Conservation (phyloP, 2,329 filamentous ascomycete genomes). For the Phaeosphaeriaceae sp. region DNA sequence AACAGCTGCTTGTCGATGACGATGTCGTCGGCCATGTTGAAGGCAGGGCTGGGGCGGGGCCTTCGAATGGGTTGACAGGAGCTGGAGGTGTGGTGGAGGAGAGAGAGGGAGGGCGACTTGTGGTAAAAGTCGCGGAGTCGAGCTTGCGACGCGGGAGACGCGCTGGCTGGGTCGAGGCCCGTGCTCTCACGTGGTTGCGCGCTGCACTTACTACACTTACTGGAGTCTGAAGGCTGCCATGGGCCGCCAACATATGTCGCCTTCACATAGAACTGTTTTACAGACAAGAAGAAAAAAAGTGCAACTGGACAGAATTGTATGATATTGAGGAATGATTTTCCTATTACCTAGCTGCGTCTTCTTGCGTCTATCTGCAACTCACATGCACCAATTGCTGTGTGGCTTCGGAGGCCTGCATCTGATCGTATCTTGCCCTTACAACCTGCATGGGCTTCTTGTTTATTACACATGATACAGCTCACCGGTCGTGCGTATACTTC, state of each 20-base stretch:
- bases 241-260: background rate
- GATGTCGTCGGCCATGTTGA: constrained; percentile 72
- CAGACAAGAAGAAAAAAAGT: too few species aligned
- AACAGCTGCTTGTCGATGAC: constrained; percentile 94
- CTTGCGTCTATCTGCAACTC: too few species aligned
- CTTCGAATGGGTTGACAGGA: constrained; percentile 28
- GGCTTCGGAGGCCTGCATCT: background rate
- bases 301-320: too few species aligned
- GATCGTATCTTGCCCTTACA: too few species aligned
- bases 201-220: background rate
- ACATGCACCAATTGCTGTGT: too few species aligned
- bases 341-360: too few species aligned
- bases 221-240: background rate
- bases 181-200: constrained; percentile 4
- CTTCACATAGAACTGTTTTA: background rate
- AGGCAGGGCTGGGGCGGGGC: constrained; percentile 23
- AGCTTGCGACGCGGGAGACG: constrained; percentile 31
- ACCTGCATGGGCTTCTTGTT: too few species aligned
- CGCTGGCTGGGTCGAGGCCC: constrained; percentile 10
- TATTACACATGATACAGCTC: too few species aligned
- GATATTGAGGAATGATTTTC: too few species aligned
- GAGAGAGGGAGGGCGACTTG: constrained; percentile 19
- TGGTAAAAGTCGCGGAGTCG: constrained; percentile 30
- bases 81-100: constrained; percentile 16
- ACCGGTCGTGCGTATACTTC: background rate